Percentiles rank a stretch among this genome's conserved stretches.
These are phyloP conservation scores for Trichoderma parareesei DNA, from an alignment of 495 filamentous ascomycete genomes.

Conservation along the genomic window DNA sequence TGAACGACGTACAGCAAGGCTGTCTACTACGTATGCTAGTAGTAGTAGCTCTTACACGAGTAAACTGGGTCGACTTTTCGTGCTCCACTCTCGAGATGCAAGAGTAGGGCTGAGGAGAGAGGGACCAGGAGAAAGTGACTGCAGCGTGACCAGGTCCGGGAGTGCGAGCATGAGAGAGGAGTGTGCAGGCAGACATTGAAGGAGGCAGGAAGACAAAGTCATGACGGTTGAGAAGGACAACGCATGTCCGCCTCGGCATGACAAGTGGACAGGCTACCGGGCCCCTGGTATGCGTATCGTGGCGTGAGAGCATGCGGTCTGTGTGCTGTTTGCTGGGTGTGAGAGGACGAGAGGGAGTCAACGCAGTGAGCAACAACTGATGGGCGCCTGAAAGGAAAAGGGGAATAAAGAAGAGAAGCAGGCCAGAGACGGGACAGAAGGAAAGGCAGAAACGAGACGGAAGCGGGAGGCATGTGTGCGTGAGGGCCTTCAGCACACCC, in stretches of 20 bases:
- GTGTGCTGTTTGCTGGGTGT: neutral
- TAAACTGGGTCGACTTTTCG: neutral
- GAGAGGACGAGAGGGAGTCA: neutral
- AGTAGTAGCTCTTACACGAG: neutral
- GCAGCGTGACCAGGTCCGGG: neutral
- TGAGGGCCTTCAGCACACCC: neutral
- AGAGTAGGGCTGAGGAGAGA: neutral
- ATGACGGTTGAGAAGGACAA: neutral
- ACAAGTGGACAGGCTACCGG: neutral
- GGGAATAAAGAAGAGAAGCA: neutral
- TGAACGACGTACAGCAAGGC: neutral
- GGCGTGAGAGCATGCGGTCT: neutral
- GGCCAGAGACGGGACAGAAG: too few species aligned
- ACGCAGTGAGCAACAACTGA: neutral
- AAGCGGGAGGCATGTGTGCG: neutral
- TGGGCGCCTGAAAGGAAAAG: neutral
- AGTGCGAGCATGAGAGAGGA: slow-evolving; percentile 1
- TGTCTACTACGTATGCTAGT: neutral
- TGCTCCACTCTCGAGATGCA: neutral
- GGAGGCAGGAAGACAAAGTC: neutral
- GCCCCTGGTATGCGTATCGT: neutral
- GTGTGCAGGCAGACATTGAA: neutral
- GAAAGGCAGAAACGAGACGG: too few species aligned
- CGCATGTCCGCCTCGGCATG: neutral
- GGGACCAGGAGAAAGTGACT: neutral